A percentile compares a stretch with the other conserved stretches of the same genome.
phyloP scores from a whole-genome alignment of 2,329 filamentous ascomycete species.

The Aspergillus sp. region DNA sequence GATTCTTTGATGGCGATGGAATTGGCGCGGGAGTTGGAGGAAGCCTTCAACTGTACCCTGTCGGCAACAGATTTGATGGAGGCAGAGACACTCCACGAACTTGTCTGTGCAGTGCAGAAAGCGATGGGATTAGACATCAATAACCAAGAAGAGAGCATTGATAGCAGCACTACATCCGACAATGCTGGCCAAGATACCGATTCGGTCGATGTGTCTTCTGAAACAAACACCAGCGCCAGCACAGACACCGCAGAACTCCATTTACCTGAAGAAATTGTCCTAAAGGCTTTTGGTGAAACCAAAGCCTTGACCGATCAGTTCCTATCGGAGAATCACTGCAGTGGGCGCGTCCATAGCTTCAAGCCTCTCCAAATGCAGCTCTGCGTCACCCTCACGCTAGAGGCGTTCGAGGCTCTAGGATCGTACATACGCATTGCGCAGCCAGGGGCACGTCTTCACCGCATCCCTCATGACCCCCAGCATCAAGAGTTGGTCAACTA shows the following conservation, averaged over 20 bases:
- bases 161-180: background rate
- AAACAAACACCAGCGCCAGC: constrained; percentile 8
- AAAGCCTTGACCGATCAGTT: constrained; percentile 32
- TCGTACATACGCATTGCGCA: constrained; percentile 23
- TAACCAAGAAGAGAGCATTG: background rate
- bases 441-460: constrained; percentile 21
- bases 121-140: constrained; percentile 5
- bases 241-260: constrained; percentile 8
- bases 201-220: background rate
- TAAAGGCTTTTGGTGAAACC: constrained; percentile 30
- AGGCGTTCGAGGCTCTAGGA: constrained; percentile 42
- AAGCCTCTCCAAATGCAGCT: constrained; percentile 28
- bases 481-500: constrained; percentile 35
- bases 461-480: constrained; percentile 28
- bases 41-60: constrained; percentile 39
- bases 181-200: background rate
- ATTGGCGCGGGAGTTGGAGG: constrained; percentile 46
- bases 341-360: constrained; percentile 29
- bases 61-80: constrained; percentile 31
- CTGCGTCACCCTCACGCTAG: constrained; percentile 28
- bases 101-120: constrained; percentile 30
- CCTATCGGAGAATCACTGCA: constrained; percentile 27
- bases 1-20: constrained; percentile 57
- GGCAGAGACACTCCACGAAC: constrained; percentile 31
- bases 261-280: constrained; percentile 13